Conservation (phyloP, 495 filamentous ascomycete genomes). For the Venustampulla echinocandica region DNA sequence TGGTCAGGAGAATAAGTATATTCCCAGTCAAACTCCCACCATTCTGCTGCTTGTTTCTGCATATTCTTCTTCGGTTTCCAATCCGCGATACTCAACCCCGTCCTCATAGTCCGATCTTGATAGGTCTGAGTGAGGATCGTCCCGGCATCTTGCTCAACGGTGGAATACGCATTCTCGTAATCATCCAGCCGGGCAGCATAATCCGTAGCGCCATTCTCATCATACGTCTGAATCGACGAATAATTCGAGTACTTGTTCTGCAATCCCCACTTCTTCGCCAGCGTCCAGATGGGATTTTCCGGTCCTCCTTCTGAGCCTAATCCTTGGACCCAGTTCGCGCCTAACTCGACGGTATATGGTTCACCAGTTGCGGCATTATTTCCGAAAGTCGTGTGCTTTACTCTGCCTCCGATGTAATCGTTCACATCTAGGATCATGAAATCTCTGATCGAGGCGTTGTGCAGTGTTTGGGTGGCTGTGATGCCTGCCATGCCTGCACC, state of each 20-base stretch:
- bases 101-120: slow-evolving; percentile 54
- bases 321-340: slow-evolving; percentile 71
- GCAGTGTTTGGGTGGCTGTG: slow-evolving; percentile 60
- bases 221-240: slow-evolving; percentile 51
- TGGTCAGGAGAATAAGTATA: slow-evolving; percentile 29
- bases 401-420: slow-evolving; percentile 53
- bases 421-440: slow-evolving; percentile 65
- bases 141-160: slow-evolving; percentile 47
- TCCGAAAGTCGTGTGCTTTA: slow-evolving; percentile 51
- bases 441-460: slow-evolving; percentile 52
- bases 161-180: slow-evolving; percentile 42
- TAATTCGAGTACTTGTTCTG: slow-evolving; percentile 58
- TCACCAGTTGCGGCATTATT: slow-evolving; percentile 33
- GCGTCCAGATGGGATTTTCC: slow-evolving; percentile 62
- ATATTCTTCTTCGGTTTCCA: slow-evolving; percentile 57
- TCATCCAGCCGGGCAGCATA: slow-evolving; percentile 41
- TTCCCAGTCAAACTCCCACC: slow-evolving; percentile 48
- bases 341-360: slow-evolving; percentile 55
- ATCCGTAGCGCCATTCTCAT: slow-evolving; percentile 43
- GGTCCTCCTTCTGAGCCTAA: slow-evolving; percentile 37
- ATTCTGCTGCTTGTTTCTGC: slow-evolving; percentile 53
- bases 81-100: slow-evolving; percentile 50
- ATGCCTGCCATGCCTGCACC: slow-evolving; percentile 61
- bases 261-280: slow-evolving; percentile 56
- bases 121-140: slow-evolving; percentile 48